These are phyloP conservation scores for Mycena alexandri DNA, from an alignment of 768 basidiomycete genomes.

Conservation along the genomic window DNA sequence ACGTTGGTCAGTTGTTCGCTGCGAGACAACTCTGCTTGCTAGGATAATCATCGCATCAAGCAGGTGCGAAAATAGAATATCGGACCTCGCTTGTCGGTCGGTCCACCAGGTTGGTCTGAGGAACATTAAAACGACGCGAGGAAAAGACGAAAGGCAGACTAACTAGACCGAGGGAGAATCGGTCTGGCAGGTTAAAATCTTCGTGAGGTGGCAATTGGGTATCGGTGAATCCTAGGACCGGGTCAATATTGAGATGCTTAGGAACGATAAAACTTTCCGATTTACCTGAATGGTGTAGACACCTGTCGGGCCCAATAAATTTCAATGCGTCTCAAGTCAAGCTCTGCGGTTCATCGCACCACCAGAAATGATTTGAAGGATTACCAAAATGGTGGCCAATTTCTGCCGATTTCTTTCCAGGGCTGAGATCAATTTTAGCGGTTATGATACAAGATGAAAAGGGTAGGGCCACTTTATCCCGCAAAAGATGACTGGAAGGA, in stretches of 20 bases:
- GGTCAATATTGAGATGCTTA: not conserved
- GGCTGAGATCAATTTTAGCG: slow-evolving; percentile 53
- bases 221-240: slow-evolving; percentile 66
- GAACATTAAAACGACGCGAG: not conserved
- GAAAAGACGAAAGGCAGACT: slow-evolving; percentile 38
- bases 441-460: not conserved
- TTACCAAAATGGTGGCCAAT: slow-evolving; percentile 85
- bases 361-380: slow-evolving; percentile 88
- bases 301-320: slow-evolving; percentile 40
- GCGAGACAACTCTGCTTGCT: slow-evolving; percentile 69
- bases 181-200: slow-evolving; percentile 69
- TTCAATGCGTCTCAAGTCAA: too few species aligned
- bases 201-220: slow-evolving; percentile 65
- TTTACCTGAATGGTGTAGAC: slow-evolving; percentile 74
- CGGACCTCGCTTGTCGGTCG: slow-evolving; percentile 74
- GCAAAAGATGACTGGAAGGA: slow-evolving; percentile 81
- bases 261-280: not conserved
- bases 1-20: slow-evolving; percentile 68
- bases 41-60: not conserved
- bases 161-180: slow-evolving; percentile 76
- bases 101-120: slow-evolving; percentile 81
- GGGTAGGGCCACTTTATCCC: slow-evolving; percentile 78
- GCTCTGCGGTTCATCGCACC: slow-evolving; percentile 17
- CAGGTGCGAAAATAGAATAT: slow-evolving; percentile 21
- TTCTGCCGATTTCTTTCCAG: slow-evolving; percentile 75